Base-by-base conservation (phyloP, 345 rosid genomes). In the Eutrema yunnanense region DNA sequence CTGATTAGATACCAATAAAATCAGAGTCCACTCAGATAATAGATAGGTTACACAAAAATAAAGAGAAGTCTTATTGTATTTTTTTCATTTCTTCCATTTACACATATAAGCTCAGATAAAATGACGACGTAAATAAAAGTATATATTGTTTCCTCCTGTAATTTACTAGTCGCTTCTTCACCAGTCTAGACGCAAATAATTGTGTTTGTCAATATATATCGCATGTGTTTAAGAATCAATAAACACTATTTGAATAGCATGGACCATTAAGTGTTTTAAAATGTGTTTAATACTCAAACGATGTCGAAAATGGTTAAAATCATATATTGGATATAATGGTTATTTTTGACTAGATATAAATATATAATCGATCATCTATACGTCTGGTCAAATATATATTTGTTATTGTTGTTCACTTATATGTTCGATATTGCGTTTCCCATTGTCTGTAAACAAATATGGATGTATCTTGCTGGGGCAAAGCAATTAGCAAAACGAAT, bases 1-100 rank as follows among this genome's bases (percentile, higher is more conserved):
- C 74, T 75, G 79, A 75, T 75, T 75, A 68, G 79, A 75, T 68
- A 61, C 74, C 79, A 75, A 44, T 75, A 61, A 61, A 68, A 68
- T n/a, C 33, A 61, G 67, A 68, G 63, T 61, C 64, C 70, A 75
- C 59, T 70, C 52, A 62, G 43, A 46, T 53, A 68, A 52, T 67
- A 43, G 8, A 69, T 54, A 61, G 0, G 43, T 62, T 36, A 69
- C 42, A 53, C 29, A 43, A 51, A 34, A 32, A 47, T 37, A 56
- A 46, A 65, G 55, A 6, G 16, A 62, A 53, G 12, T 53, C 53
- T 19, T 26, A 46, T 37, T 34, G 58, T 64, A 14, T 34, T 14
- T 34, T 32, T 34, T 32, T 54, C 2, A 7, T 13, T 13, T 33
- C 1, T 22, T 33, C 12, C 2, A 34, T 34, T 33, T 63, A 16